Conservation (phyloP, 495 filamentous ascomycete genomes). For the Cenococcum geophilum region DNA sequence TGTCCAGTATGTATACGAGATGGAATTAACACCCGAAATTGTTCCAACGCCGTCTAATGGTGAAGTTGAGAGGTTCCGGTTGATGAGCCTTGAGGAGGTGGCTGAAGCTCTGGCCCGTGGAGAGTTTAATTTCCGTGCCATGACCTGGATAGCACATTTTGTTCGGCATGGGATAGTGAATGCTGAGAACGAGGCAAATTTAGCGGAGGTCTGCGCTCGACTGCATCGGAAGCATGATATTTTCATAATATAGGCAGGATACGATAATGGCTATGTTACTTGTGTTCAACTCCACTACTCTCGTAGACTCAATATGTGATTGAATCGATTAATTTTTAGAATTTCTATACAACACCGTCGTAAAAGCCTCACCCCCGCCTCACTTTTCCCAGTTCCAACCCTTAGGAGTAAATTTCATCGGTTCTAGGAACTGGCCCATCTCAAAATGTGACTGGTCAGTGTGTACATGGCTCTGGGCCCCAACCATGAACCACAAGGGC, state of each 20-base stretch:
- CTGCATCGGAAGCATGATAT: constrained; percentile 41
- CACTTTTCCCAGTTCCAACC: too few species aligned
- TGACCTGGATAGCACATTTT: constrained; percentile 51
- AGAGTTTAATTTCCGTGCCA: constrained; percentile 52
- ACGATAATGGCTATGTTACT: too few species aligned
- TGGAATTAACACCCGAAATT: constrained; percentile 41
- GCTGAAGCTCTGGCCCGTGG: constrained; percentile 38
- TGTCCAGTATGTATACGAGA: constrained; percentile 44
- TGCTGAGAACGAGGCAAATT: constrained; percentile 46
- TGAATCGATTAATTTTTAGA: too few species aligned
- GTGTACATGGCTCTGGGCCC: too few species aligned
- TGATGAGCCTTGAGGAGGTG: constrained; percentile 47
- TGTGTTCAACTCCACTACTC: too few species aligned
- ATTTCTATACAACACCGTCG: too few species aligned
- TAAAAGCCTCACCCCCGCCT: too few species aligned
- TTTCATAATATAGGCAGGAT: constrained; percentile 3
- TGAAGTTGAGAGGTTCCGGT: constrained; percentile 48
- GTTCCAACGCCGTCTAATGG: constrained; percentile 45
- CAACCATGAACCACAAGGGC: too few species aligned
- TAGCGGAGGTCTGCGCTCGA: constrained; percentile 44
- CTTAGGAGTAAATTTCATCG: too few species aligned
- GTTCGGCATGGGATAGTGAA: constrained; percentile 50
- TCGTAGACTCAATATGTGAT: too few species aligned
- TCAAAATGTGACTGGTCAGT: too few species aligned
- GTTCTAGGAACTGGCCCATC: too few species aligned